phyloP scores from a whole-genome alignment of 2,329 filamentous ascomycete species.

The Mollisiaceae sp. region DNA sequence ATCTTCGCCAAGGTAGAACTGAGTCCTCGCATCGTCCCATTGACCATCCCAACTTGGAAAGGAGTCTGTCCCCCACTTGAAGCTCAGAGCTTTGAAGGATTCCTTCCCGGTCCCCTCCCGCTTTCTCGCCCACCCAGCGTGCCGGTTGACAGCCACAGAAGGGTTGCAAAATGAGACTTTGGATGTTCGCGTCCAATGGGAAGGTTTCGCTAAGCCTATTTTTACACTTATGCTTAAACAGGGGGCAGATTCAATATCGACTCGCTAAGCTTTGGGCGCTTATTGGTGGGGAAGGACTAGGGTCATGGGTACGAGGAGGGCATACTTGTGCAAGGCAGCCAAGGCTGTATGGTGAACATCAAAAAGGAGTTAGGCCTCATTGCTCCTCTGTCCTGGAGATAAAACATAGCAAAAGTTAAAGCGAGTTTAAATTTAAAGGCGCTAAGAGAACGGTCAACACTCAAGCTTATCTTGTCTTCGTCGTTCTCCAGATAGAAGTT shows the following conservation, averaged over 20 bases:
- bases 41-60: conserved; percentile 2
- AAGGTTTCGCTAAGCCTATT: background rate
- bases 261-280: background rate
- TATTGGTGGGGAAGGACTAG: background rate
- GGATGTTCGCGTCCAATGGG: background rate
- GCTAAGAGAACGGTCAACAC: no score
- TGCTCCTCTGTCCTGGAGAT: no score
- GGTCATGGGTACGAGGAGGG: no score
- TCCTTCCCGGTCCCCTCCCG: background rate
- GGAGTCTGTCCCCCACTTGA: background rate
- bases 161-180: background rate
- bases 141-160: conserved; percentile 1
- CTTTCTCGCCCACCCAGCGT: background rate
- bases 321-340: background rate
- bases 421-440: no score
- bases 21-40: background rate
- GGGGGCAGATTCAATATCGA: background rate
- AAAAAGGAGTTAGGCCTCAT: no score
- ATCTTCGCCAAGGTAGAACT: background rate
- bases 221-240: conserved; percentile 9
- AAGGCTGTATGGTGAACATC: background rate
- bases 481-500: no score
- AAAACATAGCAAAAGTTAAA: no score
- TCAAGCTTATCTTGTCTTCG: no score
- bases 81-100: background rate